phyloP scores from a whole-genome alignment of 2,329 filamentous ascomycete species.

The Talaromyces sp. region DNA sequence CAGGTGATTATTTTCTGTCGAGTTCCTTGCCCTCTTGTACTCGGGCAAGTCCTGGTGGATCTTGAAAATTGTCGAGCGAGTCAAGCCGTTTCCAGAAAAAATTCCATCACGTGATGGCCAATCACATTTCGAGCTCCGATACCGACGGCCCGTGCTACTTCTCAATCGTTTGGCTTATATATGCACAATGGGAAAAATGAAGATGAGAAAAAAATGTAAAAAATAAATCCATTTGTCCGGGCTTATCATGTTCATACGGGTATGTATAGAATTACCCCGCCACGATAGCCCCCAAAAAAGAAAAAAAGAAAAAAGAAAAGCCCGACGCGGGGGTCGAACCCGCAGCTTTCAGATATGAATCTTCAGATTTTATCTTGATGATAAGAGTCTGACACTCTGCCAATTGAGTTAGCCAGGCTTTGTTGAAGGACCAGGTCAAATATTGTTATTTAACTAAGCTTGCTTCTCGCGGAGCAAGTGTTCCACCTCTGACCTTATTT shows the following conservation, averaged over 20 bases:
- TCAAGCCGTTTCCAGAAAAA: not conserved
- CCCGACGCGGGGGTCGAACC: not conserved
- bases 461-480: too few relatives aligned
- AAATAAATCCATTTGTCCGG: too few relatives aligned
- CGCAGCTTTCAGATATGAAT: not conserved
- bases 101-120: not conserved
- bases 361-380: not conserved
- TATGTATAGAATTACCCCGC: not conserved
- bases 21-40: not conserved
- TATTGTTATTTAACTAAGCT: not conserved
- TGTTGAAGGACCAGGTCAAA: not conserved
- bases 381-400: not conserved
- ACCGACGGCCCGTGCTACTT: not conserved
- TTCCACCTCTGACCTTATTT: not conserved
- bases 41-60: conserved; percentile 5
- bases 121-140: not conserved
- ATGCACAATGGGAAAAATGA: not conserved
- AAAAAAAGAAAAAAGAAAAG: not conserved
- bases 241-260: too few relatives aligned
- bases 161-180: too few relatives aligned
- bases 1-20: not conserved
- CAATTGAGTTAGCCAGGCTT: not conserved
- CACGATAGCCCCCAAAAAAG: not conserved
- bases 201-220: not conserved
- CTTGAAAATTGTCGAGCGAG: conserved; percentile 3